A percentile compares a stretch with the other conserved stretches of the same genome.
These are phyloP conservation scores for Wallemia hederae DNA, from an alignment of 1,284 basidiomycete genomes.

Conservation along the genomic window DNA sequence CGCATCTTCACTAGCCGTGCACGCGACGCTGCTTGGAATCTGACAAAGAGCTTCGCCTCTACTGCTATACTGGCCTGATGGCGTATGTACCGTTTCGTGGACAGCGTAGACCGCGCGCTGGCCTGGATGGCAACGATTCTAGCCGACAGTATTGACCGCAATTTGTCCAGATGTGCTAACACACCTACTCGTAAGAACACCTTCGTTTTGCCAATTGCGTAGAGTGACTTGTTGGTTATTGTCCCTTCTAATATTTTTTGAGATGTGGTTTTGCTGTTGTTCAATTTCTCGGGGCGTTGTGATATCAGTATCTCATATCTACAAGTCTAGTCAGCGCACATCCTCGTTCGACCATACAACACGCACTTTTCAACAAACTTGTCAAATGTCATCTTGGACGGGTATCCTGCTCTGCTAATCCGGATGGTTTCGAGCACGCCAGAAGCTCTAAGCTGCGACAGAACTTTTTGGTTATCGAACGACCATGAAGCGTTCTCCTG, in stretches of 20 bases:
- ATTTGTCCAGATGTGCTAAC: conserved; percentile 19
- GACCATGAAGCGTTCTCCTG: conserved; percentile 18
- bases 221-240: conserved; percentile 18
- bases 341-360: neutral
- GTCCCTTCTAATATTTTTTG: conserved; percentile 11
- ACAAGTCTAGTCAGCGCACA: neutral
- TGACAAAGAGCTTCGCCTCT: neutral
- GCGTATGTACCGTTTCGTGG: neutral
- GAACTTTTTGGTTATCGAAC: conserved; percentile 19
- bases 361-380: conserved; percentile 19
- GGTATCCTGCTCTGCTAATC: conserved; percentile 20
- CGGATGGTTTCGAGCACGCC: conserved; percentile 22
- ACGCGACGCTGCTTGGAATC: neutral
- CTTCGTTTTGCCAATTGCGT: conserved; percentile 20
- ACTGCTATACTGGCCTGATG: neutral
- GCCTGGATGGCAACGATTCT: conserved; percentile 14
- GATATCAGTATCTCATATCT: conserved; percentile 18
- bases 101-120: neutral
- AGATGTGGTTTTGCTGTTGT: conserved; percentile 10
- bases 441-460: conserved; percentile 20
- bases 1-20: neutral
- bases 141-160: conserved; percentile 16
- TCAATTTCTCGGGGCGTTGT: conserved; percentile 17
- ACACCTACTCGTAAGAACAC: conserved; percentile 22
- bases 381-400: conserved; percentile 19